Evolutionary conservation across 2,329 filamentous ascomycete species (phyloP).

Genomic region (Colletotrichum karsti): DNA sequence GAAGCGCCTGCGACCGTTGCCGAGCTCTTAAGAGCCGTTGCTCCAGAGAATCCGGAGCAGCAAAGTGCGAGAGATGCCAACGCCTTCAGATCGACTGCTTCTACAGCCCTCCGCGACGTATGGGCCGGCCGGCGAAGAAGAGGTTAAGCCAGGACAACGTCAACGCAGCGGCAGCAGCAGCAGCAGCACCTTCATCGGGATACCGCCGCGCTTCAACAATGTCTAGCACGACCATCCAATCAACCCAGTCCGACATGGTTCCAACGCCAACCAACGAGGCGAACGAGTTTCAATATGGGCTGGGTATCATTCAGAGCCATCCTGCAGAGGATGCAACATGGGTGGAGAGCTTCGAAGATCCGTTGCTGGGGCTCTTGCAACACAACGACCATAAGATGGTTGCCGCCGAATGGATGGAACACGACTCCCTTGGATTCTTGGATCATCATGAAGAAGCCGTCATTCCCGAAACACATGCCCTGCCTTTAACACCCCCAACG

Average conservation of each 20-base stretch:
- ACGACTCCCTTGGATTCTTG: slow-evolving; percentile 8
- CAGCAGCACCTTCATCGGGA: neutral
- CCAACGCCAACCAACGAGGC: neutral
- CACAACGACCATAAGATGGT: slow-evolving; percentile 3
- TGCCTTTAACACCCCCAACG: slow-evolving; percentile 16
- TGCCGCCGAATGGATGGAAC: slow-evolving; percentile 11
- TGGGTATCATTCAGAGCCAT: slow-evolving; percentile 10
- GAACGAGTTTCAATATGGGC: slow-evolving; percentile 19
- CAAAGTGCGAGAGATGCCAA: slow-evolving; percentile 26
- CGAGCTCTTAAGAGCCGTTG: slow-evolving; percentile 27
- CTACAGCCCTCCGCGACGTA: slow-evolving; percentile 22
- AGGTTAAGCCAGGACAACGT: slow-evolving; percentile 3
- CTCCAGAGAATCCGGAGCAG: slow-evolving; percentile 13
- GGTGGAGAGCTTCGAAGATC: slow-evolving; percentile 16
- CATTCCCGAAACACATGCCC: neutral
- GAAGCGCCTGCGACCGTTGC: slow-evolving; percentile 28
- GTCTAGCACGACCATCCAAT: slow-evolving; percentile 11
- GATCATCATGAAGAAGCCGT: neutral
- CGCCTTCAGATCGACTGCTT: slow-evolving; percentile 25
- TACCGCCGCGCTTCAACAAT: slow-evolving; percentile 15
- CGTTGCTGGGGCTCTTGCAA: slow-evolving; percentile 11
- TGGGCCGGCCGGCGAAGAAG: slow-evolving; percentile 26
- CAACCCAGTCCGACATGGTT: neutral
- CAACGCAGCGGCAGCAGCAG: neutral
- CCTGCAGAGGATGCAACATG: neutral